Evolutionary conservation across 305 asterid genomes (phyloP), one percentile per base, ranked within the genome.

Genomic region (Petunia hybrid): DNA sequence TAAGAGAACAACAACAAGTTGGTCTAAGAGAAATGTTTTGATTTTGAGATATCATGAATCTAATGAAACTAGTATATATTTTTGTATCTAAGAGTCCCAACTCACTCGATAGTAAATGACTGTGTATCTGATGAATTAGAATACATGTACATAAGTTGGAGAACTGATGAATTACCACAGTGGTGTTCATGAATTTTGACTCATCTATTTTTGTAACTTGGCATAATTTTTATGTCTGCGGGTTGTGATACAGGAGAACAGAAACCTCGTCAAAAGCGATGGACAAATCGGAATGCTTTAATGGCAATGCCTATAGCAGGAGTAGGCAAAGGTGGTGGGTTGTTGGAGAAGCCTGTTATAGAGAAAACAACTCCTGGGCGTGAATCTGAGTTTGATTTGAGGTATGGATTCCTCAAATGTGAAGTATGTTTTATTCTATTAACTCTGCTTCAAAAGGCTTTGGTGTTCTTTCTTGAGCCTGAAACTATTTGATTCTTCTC

Each of bases 351-450:
- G 84, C 99, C 98, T 31, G 91, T 92, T 62, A 91, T 91, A 65
- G 97, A 95, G 85, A 93, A 89, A 89, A 89, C 97, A 43, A 83
- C 91, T 80, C 97, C 99, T 8, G 97, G 95, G 62, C 97, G 98
- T 80, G 97, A 95, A 84, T 95, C 99, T 74, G 99, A 95, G 87
- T 92, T 94, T 82, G 95, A 95, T 85, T 85, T 95, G 89, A 95
- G 97, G 98, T 92, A 87, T 85, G 88, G 45, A 57, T 78, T 71
- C 78, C 45, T 71, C 45, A 73, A 35, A 48, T 73, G 45, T 48
- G 35, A 48, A 73, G 22, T 73, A 48, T 51, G 13, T 48, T 31
- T 8, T 35, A 10, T 48, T 73, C 45, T 35, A 48, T 4, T 35
- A 13, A 48, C 62, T 71, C 62, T 31, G 61, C 43, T 6, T 71